phyloP scores from a whole-genome alignment of 371 early-diverging fungal species.

The Apophysomyces trapeziformis region DNA sequence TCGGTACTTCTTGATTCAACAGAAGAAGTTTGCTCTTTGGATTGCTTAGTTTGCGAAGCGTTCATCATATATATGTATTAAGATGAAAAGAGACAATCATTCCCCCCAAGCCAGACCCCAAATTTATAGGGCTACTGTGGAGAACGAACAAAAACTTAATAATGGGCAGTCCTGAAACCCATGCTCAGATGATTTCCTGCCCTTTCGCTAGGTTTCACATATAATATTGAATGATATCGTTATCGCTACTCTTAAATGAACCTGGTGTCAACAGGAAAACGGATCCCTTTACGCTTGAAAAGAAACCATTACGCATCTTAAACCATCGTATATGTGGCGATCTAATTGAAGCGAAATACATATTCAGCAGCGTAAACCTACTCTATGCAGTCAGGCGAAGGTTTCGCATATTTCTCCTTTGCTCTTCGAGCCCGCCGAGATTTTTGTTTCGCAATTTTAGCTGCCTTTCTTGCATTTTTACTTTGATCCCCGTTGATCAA shows the following conservation, averaged over 20 bases:
- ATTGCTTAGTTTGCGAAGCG: neutral
- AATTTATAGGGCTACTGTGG: slow-evolving; percentile 5
- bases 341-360: no score
- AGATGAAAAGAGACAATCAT: neutral
- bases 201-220: slow-evolving; percentile 21
- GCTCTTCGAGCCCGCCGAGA: slow-evolving; percentile 60
- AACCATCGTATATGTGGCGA: no score
- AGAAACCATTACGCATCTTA: no score
- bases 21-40: neutral
- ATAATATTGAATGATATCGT: neutral
- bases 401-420: slow-evolving; percentile 43
- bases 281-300: no score
- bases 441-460: slow-evolving; percentile 65
- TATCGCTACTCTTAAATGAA: no score
- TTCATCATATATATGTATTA: neutral
- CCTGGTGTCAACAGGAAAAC: no score
- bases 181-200: neutral
- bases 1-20: neutral
- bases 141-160: neutral
- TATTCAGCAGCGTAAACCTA: no score
- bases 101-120: neutral
- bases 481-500: slow-evolving; percentile 68
- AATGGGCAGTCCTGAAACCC: slow-evolving; percentile 8
- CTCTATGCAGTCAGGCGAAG: neutral
- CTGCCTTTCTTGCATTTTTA: slow-evolving; percentile 67